Base-by-base conservation (phyloP, 495 filamentous ascomycete species). In the Massariosphaeria phaeospora region DNA sequence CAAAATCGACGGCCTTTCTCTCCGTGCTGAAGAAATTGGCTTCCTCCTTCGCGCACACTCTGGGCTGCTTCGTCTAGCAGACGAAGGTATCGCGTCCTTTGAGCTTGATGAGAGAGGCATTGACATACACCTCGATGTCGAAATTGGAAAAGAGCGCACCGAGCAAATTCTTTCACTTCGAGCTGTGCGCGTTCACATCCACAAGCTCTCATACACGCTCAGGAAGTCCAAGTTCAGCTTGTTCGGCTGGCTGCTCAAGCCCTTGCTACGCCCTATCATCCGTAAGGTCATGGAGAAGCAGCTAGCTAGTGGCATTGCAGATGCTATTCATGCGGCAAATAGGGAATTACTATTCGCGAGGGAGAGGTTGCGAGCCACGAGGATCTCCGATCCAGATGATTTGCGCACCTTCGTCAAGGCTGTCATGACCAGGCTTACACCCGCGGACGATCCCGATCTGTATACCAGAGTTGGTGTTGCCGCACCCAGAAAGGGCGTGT, bases 81-180 rank as follows among this genome's bases (percentile, higher is more conserved):
- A 94, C 63, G 79, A 89, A 64, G 91, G 91, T 18, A 86, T 95
- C 29, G 87, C 85, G 25, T 86, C 82, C 43, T 89, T 96, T 68
- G 79, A 77, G 23, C 81, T 97, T 8, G 91, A 96, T 69, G 81
- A 86, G 43, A 76, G 87, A 5, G 91, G 91, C 0, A 80, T 96
- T 43, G 91, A 97, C 65, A 80, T 97, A 47, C 78, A 87, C 56
- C 50, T 63, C 13, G 61, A 63, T 25, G 71, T 96, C 3, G 88
- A 95, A 59, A 77, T 97, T 31, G 84, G 82, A 33, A 79, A 80
- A 30, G 82, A 86, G 54, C 72, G 76, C 5, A 65, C 91, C 0
- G 89, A 95, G 55, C 80, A 90, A 52, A 86, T 96, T 31, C 78
- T 96, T 38, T 83, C 85, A 0, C 81, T 96, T 11, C 78, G 80